Evolutionary conservation across 106 monocot species (phyloP).

Genomic region (Gastrodia elata): DNA sequence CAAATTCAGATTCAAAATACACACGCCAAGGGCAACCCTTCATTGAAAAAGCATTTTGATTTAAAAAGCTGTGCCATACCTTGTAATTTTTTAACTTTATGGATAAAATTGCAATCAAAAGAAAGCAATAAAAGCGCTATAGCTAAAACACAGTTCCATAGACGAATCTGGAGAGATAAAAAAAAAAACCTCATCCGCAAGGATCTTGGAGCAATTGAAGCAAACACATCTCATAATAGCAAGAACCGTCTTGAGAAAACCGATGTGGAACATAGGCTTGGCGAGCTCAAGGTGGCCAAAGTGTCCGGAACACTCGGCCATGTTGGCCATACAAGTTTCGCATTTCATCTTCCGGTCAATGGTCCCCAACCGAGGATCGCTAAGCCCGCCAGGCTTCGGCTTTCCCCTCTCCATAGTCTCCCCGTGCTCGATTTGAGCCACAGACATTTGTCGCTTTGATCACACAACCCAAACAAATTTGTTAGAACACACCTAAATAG

Average conservation of each 20-base stretch:
- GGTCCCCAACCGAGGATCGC: conserved; percentile 87
- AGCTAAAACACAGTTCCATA: not conserved
- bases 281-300: conserved; percentile 98
- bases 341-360: conserved; percentile 97
- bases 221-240: conserved; percentile 96
- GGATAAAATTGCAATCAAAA: not conserved
- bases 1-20: not conserved
- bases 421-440: conserved; percentile 71
- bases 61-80: not conserved
- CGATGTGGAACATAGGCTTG: conserved; percentile 98
- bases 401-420: conserved; percentile 93
- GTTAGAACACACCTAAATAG: conserved; percentile 5
- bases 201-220: conserved; percentile 97
- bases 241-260: conserved; percentile 95
- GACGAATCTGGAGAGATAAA: not conserved
- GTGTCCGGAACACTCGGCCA: conserved; percentile 98
- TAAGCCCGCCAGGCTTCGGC: conserved; percentile 79
- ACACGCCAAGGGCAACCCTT: not conserved
- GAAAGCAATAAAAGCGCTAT: not conserved
- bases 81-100: not conserved
- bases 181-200: conserved; percentile 69
- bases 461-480: not conserved
- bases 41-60: not conserved
- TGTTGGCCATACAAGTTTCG: conserved; percentile 91
- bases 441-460: conserved; percentile 94